Conservation (phyloP, 176 grass and related monocot species). For the Zoysia pacifica region DNA sequence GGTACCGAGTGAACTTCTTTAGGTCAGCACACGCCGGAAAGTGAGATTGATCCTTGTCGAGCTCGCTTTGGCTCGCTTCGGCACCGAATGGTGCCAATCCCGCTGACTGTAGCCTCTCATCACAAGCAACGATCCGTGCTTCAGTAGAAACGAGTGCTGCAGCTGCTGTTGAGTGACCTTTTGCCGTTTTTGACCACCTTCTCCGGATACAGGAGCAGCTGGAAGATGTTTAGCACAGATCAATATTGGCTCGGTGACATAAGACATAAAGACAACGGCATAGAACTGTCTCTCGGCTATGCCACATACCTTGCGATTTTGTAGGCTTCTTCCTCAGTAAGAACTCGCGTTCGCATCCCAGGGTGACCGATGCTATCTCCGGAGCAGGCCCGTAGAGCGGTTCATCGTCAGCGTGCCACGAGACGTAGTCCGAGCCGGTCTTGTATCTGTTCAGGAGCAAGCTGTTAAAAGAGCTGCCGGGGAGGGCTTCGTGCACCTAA, state of each 20-base stretch:
- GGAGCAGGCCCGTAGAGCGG: slow-evolving; percentile 71
- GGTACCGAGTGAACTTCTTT: background rate
- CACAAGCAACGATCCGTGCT: slow-evolving; percentile 77
- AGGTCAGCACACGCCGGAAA: slow-evolving; percentile 56
- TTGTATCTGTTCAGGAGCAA: slow-evolving; percentile 87
- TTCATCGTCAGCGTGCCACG: slow-evolving; percentile 96
- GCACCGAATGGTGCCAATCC: slow-evolving; percentile 84
- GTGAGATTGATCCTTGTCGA: slow-evolving; percentile 82
- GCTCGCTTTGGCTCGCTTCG: slow-evolving; percentile 64
- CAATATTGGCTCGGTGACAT: background rate
- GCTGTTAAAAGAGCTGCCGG: slow-evolving; percentile 83
- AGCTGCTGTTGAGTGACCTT: slow-evolving; percentile 41
- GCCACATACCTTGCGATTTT: slow-evolving; percentile 48
- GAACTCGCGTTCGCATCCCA: slow-evolving; percentile 84
- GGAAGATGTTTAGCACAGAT: slow-evolving; percentile 11
- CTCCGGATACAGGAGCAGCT: slow-evolving; percentile 31
- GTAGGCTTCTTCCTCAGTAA: slow-evolving; percentile 62
- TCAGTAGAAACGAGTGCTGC: slow-evolving; percentile 61
- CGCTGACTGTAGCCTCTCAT: slow-evolving; percentile 87
- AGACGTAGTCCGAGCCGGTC: slow-evolving; percentile 72
- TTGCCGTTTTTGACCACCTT: slow-evolving; percentile 42
- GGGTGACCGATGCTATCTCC: slow-evolving; percentile 73
- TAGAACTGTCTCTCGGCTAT: background rate
- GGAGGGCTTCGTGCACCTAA: slow-evolving; percentile 77
- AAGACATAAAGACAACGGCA: background rate